A percentile compares a stretch with the other conserved stretches of the same genome.
phyloP scores from a whole-genome alignment of 2,329 filamentous ascomycete genomes.

The Cladosporium sphaerospermum region DNA sequence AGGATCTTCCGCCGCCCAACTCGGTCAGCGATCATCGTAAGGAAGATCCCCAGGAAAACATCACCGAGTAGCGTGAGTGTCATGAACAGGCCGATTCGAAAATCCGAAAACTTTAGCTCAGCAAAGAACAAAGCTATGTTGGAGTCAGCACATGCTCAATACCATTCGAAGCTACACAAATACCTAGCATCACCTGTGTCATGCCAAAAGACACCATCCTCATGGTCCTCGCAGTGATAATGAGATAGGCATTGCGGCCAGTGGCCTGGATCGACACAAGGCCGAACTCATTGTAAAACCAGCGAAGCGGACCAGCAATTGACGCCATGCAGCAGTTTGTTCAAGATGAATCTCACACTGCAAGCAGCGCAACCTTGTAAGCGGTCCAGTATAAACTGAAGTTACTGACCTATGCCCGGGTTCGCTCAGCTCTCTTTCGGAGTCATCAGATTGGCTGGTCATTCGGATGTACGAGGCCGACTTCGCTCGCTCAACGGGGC shows the following conservation, averaged over 20 bases:
- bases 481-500: not conserved
- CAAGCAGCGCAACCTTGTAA: too few species aligned
- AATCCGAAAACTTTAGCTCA: slow-evolving; percentile 28
- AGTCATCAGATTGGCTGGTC: slow-evolving; percentile 1
- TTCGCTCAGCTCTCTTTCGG: not conserved
- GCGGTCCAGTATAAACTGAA: too few species aligned
- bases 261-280: slow-evolving; percentile 26
- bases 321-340: slow-evolving; percentile 17
- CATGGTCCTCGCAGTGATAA: slow-evolving; percentile 45
- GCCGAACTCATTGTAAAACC: slow-evolving; percentile 31
- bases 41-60: slow-evolving; percentile 28
- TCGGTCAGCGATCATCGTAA: slow-evolving; percentile 30
- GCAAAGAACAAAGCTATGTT: slow-evolving; percentile 28
- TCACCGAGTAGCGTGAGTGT: slow-evolving; percentile 27
- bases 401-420: too few species aligned
- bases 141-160: not conserved
- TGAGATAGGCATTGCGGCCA: slow-evolving; percentile 44
- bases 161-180: slow-evolving; percentile 6
- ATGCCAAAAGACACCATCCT: slow-evolving; percentile 31
- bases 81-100: slow-evolving; percentile 31
- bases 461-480: not conserved
- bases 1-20: slow-evolving; percentile 28
- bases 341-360: not conserved
- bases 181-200: slow-evolving; percentile 26
- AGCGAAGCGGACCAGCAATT: slow-evolving; percentile 18